Conservation (phyloP, 2,329 filamentous ascomycete genomes). For the Diaporthe helianthi region DNA sequence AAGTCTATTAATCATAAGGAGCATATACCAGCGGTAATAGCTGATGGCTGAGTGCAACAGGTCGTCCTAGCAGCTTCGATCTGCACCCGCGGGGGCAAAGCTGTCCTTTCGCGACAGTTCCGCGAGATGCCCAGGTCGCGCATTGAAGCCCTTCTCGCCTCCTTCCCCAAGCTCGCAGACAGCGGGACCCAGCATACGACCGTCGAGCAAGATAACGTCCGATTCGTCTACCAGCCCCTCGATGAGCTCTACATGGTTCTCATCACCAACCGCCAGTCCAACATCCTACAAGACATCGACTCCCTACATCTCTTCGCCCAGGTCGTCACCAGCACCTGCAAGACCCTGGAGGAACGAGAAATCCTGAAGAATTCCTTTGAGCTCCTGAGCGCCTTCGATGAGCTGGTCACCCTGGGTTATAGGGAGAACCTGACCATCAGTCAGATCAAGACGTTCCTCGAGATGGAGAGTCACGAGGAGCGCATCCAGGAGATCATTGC, state of each 20-base stretch:
- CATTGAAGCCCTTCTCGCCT: constrained; percentile 94
- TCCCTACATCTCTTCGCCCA: constrained; percentile 97
- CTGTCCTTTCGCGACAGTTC: constrained; percentile 97
- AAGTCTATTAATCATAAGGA: constrained; percentile 35
- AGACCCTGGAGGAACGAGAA: constrained; percentile 92
- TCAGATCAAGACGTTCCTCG: constrained; percentile 98
- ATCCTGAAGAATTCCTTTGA: constrained; percentile 96
- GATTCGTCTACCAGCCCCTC: constrained; percentile 98
- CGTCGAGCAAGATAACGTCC: constrained; percentile 98
- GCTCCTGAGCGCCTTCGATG: constrained; percentile 94
- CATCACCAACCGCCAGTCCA: constrained; percentile 99
- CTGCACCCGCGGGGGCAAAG: constrained; percentile 97
- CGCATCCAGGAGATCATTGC: constrained; percentile 98
- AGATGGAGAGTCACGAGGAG: constrained; percentile 99
- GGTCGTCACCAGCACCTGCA: constrained; percentile 96
- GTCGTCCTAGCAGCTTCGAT: constrained; percentile 99
- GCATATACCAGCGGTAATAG: neutral
- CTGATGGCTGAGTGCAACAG: constrained; percentile 53
- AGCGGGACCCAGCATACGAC: constrained; percentile 97
- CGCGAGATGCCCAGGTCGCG: constrained; percentile 96
- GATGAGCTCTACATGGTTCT: constrained; percentile 99
- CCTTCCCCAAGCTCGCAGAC: constrained; percentile 96
- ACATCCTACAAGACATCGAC: constrained; percentile 99
- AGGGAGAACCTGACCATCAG: constrained; percentile 93
- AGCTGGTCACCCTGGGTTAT: constrained; percentile 94